Percentiles rank a stretch among this genome's conserved stretches.
Evolutionary conservation across 2,329 filamentous ascomycete species (phyloP).

Genomic region (Aureobasidium leucospermi): DNA sequence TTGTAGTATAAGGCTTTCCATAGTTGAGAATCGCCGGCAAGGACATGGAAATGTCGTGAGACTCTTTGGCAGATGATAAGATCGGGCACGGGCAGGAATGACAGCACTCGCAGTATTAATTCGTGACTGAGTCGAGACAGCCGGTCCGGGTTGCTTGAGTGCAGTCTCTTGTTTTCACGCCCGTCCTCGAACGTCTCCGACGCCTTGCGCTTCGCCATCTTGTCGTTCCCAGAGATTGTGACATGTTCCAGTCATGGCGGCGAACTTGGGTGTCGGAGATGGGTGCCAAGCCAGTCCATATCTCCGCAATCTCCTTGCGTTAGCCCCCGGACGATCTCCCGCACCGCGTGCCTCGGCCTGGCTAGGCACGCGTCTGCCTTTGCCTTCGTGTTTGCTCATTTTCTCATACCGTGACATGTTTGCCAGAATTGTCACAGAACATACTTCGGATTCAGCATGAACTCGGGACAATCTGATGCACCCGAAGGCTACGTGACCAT

Average conservation of each 20-base stretch:
- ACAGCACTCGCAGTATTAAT: conserved; percentile 74
- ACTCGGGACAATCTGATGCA: background rate
- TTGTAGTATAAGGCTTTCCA: conserved; percentile 88
- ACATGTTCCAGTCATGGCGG: background rate
- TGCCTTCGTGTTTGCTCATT: background rate
- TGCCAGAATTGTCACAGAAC: background rate
- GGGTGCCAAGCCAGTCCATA: background rate
- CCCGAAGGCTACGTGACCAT: background rate
- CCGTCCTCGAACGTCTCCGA: conserved; percentile 10
- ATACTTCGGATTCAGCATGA: background rate
- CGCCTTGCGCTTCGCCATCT: conserved; percentile 15
- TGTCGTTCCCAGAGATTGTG: background rate
- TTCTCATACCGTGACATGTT: background rate
- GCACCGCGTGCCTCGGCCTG: conserved; percentile 6
- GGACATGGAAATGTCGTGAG: conserved; percentile 65
- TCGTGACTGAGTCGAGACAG: conserved; percentile 78
- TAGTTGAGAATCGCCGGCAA: conserved; percentile 75
- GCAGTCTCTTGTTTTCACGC: conserved; percentile 4
- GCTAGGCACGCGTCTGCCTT: conserved; percentile 7
- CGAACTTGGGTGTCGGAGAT: background rate
- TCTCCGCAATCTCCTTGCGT: background rate
- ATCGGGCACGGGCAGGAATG: conserved; percentile 61
- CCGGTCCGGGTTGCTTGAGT: conserved; percentile 41
- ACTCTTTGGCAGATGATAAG: conserved; percentile 60
- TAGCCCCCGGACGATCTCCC: conserved; percentile 5